phyloP scores from a whole-genome alignment of 768 basidiomycete genomes.

The Lentinula lateritia region DNA sequence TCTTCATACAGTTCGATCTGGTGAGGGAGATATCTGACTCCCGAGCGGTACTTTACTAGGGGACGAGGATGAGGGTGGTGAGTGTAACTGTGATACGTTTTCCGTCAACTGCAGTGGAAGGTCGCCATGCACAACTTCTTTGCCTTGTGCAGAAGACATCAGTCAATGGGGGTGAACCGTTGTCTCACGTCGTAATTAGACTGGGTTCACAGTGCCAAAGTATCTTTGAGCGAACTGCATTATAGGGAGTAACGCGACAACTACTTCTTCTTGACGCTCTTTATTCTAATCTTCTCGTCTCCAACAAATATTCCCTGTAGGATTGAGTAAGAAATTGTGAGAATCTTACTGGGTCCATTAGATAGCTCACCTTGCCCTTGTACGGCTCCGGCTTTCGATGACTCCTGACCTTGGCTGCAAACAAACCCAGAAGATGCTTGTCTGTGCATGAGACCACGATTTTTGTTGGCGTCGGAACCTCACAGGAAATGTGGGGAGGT shows the following conservation, averaged over 20 bases:
- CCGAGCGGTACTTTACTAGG: too few species aligned
- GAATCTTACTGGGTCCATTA: neutral
- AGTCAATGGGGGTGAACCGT: too few species aligned
- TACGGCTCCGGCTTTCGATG: constrained; percentile 94
- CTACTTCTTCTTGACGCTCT: constrained; percentile 87
- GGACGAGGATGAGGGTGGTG: too few species aligned
- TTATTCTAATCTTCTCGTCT: constrained; percentile 87
- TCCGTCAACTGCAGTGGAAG: too few species aligned
- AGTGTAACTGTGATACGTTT: too few species aligned
- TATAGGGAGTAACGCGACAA: neutral
- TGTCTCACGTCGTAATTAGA: too few species aligned
- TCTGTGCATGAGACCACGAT: constrained; percentile 79
- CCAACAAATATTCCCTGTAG: constrained; percentile 88
- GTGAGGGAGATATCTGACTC: too few species aligned
- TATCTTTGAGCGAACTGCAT: too few species aligned
- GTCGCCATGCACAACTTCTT: too few species aligned
- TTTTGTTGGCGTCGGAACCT: constrained; percentile 79
- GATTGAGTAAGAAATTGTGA: neutral
- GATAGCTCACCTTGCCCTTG: constrained; percentile 82
- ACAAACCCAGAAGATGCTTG: constrained; percentile 83
- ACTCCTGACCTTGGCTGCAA: constrained; percentile 79
- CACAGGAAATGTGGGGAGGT: constrained; percentile 73
- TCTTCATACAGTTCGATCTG: too few species aligned
- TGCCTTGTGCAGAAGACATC: too few species aligned
- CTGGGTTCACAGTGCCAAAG: too few species aligned